Percentiles rank a stretch among this genome's conserved stretches.
These are phyloP conservation scores for Aspergillus sp. DNA, from an alignment of 2,329 filamentous ascomycete species.

Conservation along the genomic window DNA sequence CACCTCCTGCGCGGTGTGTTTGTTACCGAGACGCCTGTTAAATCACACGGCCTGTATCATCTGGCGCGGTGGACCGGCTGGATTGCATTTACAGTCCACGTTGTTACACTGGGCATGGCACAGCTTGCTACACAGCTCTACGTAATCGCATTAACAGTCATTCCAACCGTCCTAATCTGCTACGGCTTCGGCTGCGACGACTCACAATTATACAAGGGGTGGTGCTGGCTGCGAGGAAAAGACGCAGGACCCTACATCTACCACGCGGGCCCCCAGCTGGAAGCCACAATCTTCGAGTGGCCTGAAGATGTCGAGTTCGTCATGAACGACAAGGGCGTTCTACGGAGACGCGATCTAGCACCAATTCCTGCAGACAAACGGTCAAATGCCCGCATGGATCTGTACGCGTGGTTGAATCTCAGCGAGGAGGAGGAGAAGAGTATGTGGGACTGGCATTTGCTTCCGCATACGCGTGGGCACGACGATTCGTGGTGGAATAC, in stretches of 20 bases:
- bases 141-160: neutral
- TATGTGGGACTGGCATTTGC: neutral
- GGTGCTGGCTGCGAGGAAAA: neutral
- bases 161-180: neutral
- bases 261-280: neutral
- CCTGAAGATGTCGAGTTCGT: neutral
- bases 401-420: slow-evolving; percentile 1
- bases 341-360: too few relatives aligned
- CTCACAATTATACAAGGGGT: neutral
- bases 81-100: neutral
- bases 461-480: neutral
- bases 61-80: neutral
- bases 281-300: neutral
- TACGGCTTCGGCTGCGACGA: neutral
- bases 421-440: neutral
- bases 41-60: neutral
- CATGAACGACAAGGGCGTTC: neutral
- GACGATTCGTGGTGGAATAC: neutral
- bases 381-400: neutral
- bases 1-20: neutral
- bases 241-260: neutral
- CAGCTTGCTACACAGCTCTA: neutral
- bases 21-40: neutral
- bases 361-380: too few relatives aligned
- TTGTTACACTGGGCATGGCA: neutral